phyloP scores from a whole-genome alignment of 805 yeast genomes.

The Wickerhamiella sorbophila region DNA sequence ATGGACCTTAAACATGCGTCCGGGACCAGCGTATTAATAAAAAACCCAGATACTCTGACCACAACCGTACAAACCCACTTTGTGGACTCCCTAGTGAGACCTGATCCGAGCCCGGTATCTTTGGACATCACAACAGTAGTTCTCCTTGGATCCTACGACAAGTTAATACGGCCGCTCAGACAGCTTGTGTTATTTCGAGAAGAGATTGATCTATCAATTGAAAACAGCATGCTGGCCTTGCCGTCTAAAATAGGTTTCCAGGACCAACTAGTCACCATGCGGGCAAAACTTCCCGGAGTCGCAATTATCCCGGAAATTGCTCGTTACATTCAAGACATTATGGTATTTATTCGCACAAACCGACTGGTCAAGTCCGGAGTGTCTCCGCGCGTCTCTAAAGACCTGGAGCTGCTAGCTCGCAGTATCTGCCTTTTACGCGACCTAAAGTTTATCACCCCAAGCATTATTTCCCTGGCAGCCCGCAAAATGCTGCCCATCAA shows the following conservation, averaged over 20 bases:
- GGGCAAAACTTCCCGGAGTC: slow-evolving; percentile 14
- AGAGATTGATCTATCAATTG: neutral
- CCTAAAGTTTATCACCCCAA: slow-evolving; percentile 36
- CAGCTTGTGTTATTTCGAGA: neutral
- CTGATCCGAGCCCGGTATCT: neutral
- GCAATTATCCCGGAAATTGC: slow-evolving; percentile 36
- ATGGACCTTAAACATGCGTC: neutral
- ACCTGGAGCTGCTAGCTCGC: slow-evolving; percentile 29
- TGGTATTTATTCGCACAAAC: slow-evolving; percentile 39
- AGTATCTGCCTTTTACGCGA: slow-evolving; percentile 32
- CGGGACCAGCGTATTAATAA: neutral
- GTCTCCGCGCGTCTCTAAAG: slow-evolving; percentile 33
- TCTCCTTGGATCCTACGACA: neutral
- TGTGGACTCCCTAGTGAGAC: neutral
- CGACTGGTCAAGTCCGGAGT: slow-evolving; percentile 41
- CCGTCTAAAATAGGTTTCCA: neutral
- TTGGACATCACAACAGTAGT: neutral
- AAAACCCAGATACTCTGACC: neutral
- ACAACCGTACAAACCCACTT: neutral
- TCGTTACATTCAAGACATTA: slow-evolving; percentile 43
- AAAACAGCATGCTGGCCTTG: neutral
- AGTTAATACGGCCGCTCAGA: neutral
- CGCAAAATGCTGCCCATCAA: slow-evolving; percentile 36
- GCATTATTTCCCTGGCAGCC: slow-evolving; percentile 37
- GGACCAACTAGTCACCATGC: neutral